Evolutionary conservation across 345 rosid species (phyloP), one percentile per base, ranked within the genome.

Genomic region (Orychophragmus violaceus): DNA sequence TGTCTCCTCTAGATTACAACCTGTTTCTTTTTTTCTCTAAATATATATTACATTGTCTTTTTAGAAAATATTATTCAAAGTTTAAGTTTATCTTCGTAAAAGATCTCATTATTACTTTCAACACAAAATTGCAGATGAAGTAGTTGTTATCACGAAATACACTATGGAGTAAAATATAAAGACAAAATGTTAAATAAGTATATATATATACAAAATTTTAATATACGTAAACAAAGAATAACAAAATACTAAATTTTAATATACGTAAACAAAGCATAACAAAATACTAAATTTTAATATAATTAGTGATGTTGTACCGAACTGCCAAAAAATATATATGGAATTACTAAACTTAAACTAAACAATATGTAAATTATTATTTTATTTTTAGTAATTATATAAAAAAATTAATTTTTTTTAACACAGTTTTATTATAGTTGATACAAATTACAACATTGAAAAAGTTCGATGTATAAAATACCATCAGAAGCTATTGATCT

Each of bases 1-100:
- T 71, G 50, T 62, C 58, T 52, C 57, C 58, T 28, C 56, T 37
- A 52, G 3, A 52, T 62, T 54, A 33, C 12, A 54, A 62, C 63
- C 57, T 53, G 19, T 22, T 30, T 53, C 14, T 13, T 39, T 30
- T 8, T 1, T 5, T 5, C 13, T 1, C 21, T 36, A 12, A n/a
- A 18, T 55, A 39, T 28, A 42, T 36, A 36, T 16, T 36, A 7
- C 8, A 37, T n/a, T 37, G 2, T 1, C 3, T 35, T 10, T 18
- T 8, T 8, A 25, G 5, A 9, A 39, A 8, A 23, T 2, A 9
- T 21, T 58, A 32, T 24, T 22, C 33, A 39, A 24, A 41, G 9
- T 11, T 29, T 9, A 5, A 16, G 6, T 32, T 8, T 14, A 14
- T 22, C 18, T 49, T 49, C 30, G 16, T 16, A 17, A 16, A 12